A percentile compares a stretch with the other conserved stretches of the same genome.
Evolutionary conservation across 139 green algal species (phyloP).

Genomic region (Pleodorina starrii): DNA sequence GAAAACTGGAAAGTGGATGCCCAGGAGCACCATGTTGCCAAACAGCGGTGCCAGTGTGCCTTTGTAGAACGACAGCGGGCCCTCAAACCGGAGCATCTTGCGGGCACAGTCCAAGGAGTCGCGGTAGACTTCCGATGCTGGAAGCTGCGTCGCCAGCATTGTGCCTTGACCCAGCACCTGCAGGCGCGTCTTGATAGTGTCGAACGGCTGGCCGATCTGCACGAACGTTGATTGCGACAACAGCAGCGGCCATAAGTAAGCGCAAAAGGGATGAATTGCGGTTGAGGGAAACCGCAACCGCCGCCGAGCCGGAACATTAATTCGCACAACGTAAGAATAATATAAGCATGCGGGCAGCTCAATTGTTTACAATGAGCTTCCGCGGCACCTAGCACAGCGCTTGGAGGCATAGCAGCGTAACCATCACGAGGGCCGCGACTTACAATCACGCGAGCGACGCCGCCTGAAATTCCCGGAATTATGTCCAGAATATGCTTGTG

Average conservation of each 20-base stretch:
- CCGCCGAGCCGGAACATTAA: neutral
- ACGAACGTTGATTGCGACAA: neutral
- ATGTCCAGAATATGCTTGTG: slow-evolving; percentile 64
- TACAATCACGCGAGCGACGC: slow-evolving; percentile 60
- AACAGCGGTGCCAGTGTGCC: slow-evolving; percentile 56
- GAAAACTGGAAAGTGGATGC: slow-evolving; percentile 63
- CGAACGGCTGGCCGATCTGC: slow-evolving; percentile 62
- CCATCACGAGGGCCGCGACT: neutral
- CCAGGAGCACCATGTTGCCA: slow-evolving; percentile 60
- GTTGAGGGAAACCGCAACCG: neutral
- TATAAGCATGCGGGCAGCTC: neutral
- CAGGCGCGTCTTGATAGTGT: slow-evolving; percentile 62
- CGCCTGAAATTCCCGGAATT: slow-evolving; percentile 56
- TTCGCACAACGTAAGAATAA: neutral
- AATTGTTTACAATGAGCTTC: neutral
- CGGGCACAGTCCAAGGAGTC: slow-evolving; percentile 56
- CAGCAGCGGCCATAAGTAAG: too few species aligned
- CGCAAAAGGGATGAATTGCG: neutral
- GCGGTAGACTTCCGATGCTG: slow-evolving; percentile 57
- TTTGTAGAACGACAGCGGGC: slow-evolving; percentile 54
- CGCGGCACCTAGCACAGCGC: neutral
- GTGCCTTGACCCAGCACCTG: slow-evolving; percentile 64
- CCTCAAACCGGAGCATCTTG: slow-evolving; percentile 60
- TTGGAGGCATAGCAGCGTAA: neutral
- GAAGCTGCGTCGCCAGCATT: slow-evolving; percentile 51